Conservation (phyloP, 1,139 yeast species). For the Kurtzmaniella quercitrusa region DNA sequence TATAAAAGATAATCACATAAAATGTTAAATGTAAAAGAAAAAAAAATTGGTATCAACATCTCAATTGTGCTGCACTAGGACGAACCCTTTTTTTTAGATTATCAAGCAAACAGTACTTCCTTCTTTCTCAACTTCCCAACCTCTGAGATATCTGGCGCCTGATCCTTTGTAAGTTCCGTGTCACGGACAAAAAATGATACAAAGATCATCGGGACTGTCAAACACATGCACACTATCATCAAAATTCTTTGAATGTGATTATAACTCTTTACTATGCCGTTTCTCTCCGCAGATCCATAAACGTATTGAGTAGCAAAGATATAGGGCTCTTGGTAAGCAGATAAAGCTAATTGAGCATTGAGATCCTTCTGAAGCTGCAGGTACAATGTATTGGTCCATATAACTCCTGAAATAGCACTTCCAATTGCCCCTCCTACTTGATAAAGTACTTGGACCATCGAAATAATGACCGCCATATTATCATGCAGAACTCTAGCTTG, state of each 20-base stretch:
- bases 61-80: too few relatives aligned
- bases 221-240: too few relatives aligned
- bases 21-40: too few relatives aligned
- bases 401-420: constrained; percentile 34
- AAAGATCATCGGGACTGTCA: too few relatives aligned
- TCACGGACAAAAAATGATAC: too few relatives aligned
- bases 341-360: background rate
- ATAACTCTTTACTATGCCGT: constrained; percentile 28
- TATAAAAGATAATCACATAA: too few relatives aligned
- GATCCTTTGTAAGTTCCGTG: too few relatives aligned
- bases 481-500: constrained; percentile 35
- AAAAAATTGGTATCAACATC: too few relatives aligned
- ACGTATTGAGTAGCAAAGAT: constrained; percentile 16
- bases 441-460: constrained; percentile 30
- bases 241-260: constrained; percentile 30
- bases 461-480: constrained; percentile 33
- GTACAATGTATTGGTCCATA: constrained; percentile 32
- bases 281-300: constrained; percentile 34
- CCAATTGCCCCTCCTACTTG: constrained; percentile 37
- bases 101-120: too few relatives aligned
- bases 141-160: too few relatives aligned
- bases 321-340: background rate
- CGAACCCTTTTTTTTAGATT: too few relatives aligned
- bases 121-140: too few relatives aligned
- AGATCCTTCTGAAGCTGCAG: constrained; percentile 5